A percentile compares a stretch with the other conserved stretches of the same genome.
Conservation (phyloP, 192 early-diverging fungal genomes). For the Dissophora globulifera region DNA sequence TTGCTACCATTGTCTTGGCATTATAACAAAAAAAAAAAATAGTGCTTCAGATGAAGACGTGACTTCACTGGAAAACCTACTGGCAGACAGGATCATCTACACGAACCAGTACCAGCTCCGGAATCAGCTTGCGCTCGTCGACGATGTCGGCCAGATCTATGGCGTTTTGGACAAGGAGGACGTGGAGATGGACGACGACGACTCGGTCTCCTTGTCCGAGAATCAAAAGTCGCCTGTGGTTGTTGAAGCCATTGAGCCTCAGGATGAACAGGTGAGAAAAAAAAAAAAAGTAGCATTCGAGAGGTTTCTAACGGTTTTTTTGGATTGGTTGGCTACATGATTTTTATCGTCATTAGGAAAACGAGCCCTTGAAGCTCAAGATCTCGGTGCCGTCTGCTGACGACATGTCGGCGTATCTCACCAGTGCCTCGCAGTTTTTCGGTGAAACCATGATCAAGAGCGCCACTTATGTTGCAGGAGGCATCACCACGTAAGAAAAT, state of each 20-base stretch:
- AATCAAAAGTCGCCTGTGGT: slow-evolving; percentile 47
- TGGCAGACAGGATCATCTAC: slow-evolving; percentile 45
- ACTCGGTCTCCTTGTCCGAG: slow-evolving; percentile 26
- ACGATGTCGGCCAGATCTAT: slow-evolving; percentile 44
- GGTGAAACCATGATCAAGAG: slow-evolving; percentile 38
- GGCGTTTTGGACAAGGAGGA: slow-evolving; percentile 36
- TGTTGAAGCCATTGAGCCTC: slow-evolving; percentile 23
- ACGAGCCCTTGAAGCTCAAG: slow-evolving; percentile 34
- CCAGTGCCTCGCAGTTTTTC: slow-evolving; percentile 45
- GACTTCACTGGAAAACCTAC: slow-evolving; percentile 21
- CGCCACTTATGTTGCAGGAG: slow-evolving; percentile 41
- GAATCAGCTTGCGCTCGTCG: slow-evolving; percentile 38
- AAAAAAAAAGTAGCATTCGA: not conserved
- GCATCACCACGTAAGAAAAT: slow-evolving; percentile 38
- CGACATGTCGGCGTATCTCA: slow-evolving; percentile 47
- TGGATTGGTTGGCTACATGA: too few species aligned
- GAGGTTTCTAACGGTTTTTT: too few species aligned
- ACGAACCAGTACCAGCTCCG: slow-evolving; percentile 43
- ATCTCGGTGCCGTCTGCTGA: slow-evolving; percentile 36
- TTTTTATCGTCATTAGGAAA: not conserved
- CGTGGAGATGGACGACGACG: slow-evolving; percentile 40
- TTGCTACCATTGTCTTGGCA: too few species aligned
- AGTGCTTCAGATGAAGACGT: slow-evolving; percentile 20
- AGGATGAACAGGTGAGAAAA: slow-evolving; percentile 24
- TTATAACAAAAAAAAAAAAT: too few species aligned